Percentiles rank a stretch among this genome's conserved stretches.
Evolutionary conservation across 2,329 filamentous ascomycete species (phyloP).

Genomic region (Aspergillus amoenus): DNA sequence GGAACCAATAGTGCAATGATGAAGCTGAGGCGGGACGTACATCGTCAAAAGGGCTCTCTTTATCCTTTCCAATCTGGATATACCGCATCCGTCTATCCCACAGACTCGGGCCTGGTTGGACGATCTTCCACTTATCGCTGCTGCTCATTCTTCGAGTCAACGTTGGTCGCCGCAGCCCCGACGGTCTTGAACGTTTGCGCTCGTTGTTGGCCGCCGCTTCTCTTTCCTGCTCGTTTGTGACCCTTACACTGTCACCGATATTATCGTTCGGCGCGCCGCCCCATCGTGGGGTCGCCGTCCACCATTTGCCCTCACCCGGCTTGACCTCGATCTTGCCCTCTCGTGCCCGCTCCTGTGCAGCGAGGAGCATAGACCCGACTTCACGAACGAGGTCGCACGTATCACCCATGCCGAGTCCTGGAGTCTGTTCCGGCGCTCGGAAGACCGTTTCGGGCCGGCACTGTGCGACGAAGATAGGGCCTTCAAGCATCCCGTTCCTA

Average conservation of each 20-base stretch:
- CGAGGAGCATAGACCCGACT: slow-evolving; percentile 55
- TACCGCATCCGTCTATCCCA: slow-evolving; percentile 61
- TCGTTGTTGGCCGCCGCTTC: slow-evolving; percentile 25
- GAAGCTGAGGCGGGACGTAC: slow-evolving; percentile 37
- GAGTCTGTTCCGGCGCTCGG: slow-evolving; percentile 32
- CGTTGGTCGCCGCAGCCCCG: slow-evolving; percentile 32
- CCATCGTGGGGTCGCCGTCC: slow-evolving; percentile 57
- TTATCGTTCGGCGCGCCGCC: slow-evolving; percentile 49
- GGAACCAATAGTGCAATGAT: background rate
- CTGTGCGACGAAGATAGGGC: slow-evolving; percentile 57
- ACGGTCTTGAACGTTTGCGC: slow-evolving; percentile 39
- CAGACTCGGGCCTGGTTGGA: slow-evolving; percentile 50
- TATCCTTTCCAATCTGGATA: slow-evolving; percentile 56
- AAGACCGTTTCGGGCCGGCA: slow-evolving; percentile 57
- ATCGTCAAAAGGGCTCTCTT: slow-evolving; percentile 51
- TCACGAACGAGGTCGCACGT: slow-evolving; percentile 58
- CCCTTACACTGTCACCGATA: slow-evolving; percentile 26
- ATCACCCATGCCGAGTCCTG: slow-evolving; percentile 35
- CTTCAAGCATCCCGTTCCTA: slow-evolving; percentile 56
- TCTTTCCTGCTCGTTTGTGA: slow-evolving; percentile 28
- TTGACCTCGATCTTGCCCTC: slow-evolving; percentile 52
- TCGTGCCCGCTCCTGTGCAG: slow-evolving; percentile 61
- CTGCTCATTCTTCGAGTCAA: slow-evolving; percentile 46
- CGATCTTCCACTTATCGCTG: slow-evolving; percentile 53
- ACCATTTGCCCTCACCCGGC: slow-evolving; percentile 61